Conservation (phyloP, 2,329 filamentous ascomycete genomes). For the Scopulariopsis brevicaulis region DNA sequence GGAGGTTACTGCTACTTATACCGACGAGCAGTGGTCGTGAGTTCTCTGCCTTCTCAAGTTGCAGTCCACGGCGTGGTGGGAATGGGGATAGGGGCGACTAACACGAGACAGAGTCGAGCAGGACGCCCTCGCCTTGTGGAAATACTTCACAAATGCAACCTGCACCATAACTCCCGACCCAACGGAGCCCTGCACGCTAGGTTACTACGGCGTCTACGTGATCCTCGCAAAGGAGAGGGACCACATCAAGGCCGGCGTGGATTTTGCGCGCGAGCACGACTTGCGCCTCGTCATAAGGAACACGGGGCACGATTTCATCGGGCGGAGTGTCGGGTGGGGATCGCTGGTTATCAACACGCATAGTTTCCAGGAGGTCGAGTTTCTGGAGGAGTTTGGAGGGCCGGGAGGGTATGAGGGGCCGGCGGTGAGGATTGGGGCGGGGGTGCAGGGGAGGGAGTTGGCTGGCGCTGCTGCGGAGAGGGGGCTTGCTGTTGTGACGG, state of each 20-base stretch:
- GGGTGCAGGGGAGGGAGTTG: conserved; percentile 34
- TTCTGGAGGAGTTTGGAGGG: conserved; percentile 25
- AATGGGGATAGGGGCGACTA: not conserved
- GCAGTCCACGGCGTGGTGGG: not conserved
- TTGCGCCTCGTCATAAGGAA: conserved; percentile 43
- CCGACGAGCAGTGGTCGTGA: conserved; percentile 24
- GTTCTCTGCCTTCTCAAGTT: conserved; percentile 6
- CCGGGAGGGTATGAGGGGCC: conserved; percentile 34
- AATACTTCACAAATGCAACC: conserved; percentile 30
- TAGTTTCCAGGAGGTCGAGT: conserved; percentile 33
- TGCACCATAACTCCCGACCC: conserved; percentile 22
- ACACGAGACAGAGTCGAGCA: conserved; percentile 11
- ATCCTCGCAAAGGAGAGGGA: conserved; percentile 12
- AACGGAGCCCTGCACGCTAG: conserved; percentile 21
- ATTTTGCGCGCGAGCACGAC: conserved; percentile 24
- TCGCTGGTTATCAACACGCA: conserved; percentile 46
- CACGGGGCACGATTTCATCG: conserved; percentile 45
- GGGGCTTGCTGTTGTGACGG: conserved; percentile 33
- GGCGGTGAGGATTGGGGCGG: conserved; percentile 40
- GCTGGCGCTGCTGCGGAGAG: conserved; percentile 26
- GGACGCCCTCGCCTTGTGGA: conserved; percentile 22
- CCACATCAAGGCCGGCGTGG: conserved; percentile 18
- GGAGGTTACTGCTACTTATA: conserved; percentile 16
- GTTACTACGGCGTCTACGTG: conserved; percentile 24
- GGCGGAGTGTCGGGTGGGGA: conserved; percentile 51